These are phyloP conservation scores for Irpex sp. DNA, from an alignment of 1,284 basidiomycete genomes.

Conservation along the genomic window DNA sequence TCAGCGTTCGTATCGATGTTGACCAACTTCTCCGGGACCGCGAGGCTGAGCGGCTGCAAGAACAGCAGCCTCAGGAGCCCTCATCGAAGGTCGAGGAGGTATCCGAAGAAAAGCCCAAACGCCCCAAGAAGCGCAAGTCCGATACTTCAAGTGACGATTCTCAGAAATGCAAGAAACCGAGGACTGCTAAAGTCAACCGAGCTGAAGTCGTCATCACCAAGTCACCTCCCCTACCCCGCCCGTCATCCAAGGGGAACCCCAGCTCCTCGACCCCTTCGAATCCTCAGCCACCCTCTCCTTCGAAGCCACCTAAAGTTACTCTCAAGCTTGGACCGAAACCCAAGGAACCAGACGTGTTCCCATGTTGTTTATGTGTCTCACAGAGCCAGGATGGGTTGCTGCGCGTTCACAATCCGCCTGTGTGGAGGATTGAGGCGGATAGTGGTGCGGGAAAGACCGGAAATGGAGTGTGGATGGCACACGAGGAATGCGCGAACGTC, in stretches of 20 bases:
- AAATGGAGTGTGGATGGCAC: conserved; percentile 60
- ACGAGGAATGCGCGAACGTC: conserved; percentile 72
- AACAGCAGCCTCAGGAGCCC: neutral
- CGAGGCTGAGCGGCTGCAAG: conserved; percentile 39
- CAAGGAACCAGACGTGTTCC: conserved; percentile 54
- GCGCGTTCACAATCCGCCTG: conserved; percentile 65
- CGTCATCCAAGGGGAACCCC: conserved; percentile 14
- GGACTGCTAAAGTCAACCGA: conserved; percentile 12
- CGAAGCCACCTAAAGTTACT: conserved; percentile 44
- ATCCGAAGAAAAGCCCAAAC: conserved; percentile 16
- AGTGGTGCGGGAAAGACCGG: conserved; percentile 30
- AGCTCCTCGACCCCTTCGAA: neutral
- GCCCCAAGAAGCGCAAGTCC: conserved; percentile 37
- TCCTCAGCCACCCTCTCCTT: conserved; percentile 6
- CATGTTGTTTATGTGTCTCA: conserved; percentile 82
- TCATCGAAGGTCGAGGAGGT: conserved; percentile 5
- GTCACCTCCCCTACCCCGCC: conserved; percentile 29
- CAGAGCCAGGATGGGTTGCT: conserved; percentile 53
- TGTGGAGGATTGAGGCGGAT: conserved; percentile 45
- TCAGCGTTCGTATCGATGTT: conserved; percentile 88
- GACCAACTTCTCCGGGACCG: conserved; percentile 73
- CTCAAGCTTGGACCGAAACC: conserved; percentile 61
- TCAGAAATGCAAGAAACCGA: conserved; percentile 34
- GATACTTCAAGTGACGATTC: conserved; percentile 16
- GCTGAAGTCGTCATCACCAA: conserved; percentile 9